These are phyloP conservation scores for Talaromyces marneffei DNA, from an alignment of 2,329 filamentous ascomycete genomes.

Conservation along the genomic window DNA sequence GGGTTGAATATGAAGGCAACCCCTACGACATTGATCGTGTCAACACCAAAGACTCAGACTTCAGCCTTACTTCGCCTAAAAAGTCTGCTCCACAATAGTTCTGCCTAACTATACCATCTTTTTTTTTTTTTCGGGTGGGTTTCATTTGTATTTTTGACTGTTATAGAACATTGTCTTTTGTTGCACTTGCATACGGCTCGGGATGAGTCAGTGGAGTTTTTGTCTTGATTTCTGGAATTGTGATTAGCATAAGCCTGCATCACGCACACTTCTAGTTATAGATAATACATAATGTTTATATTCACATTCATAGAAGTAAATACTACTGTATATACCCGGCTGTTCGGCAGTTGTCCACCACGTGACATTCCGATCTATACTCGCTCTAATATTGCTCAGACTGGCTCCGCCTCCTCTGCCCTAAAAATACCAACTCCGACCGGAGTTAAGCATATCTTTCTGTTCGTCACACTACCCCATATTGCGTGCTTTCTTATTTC, in stretches of 20 bases:
- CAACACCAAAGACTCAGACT: conserved; percentile 34
- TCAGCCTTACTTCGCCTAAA: conserved; percentile 1
- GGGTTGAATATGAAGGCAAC: conserved; percentile 37
- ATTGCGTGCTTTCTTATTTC: neutral
- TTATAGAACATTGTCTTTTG: neutral
- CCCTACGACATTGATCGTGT: conserved; percentile 42
- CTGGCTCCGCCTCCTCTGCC: neutral
- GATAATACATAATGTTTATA: neutral
- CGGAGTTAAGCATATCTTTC: neutral
- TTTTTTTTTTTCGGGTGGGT: neutral
- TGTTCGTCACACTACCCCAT: neutral
- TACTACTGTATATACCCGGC: neutral
- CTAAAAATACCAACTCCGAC: neutral
- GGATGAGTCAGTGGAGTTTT: conserved; percentile 6
- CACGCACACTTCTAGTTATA: neutral
- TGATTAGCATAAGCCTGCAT: neutral
- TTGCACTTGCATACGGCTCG: conserved; percentile 12
- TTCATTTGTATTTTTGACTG: neutral
- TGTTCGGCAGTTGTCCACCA: neutral
- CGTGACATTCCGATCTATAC: neutral
- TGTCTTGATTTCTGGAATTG: neutral
- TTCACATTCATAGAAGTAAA: too few species aligned
- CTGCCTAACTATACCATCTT: neutral
- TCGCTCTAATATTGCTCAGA: neutral
- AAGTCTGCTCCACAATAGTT: conserved; percentile 1